These are phyloP conservation scores for Plasmodium gaboni DNA, from an alignment of 169 alveolate genomes.

Conservation along the genomic window DNA sequence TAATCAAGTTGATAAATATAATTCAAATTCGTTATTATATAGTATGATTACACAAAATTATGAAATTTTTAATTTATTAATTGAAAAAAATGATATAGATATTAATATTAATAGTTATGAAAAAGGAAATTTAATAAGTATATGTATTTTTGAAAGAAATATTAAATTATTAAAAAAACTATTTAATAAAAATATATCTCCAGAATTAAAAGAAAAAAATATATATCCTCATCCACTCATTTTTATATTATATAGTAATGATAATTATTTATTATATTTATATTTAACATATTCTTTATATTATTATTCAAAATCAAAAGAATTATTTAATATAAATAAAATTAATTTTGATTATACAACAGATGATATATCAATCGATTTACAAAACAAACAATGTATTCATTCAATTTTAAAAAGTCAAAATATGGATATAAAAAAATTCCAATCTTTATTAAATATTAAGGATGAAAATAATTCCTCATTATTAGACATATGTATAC, in stretches of 20 bases:
- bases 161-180: conserved; percentile 42
- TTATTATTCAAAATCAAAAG: conserved; percentile 44
- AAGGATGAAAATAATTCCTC: conserved; percentile 44
- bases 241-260: conserved; percentile 32
- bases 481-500: conserved; percentile 4
- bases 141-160: conserved; percentile 67
- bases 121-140: conserved; percentile 70
- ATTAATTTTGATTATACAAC: conserved; percentile 27
- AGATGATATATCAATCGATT: conserved; percentile 21
- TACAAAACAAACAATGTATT: conserved; percentile 18
- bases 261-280: conserved; percentile 45
- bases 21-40: conserved; percentile 37
- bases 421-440: conserved; percentile 14
- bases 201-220: conserved; percentile 19
- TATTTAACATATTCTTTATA: conserved; percentile 39
- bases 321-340: conserved; percentile 31
- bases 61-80: conserved; percentile 36
- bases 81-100: conserved; percentile 61
- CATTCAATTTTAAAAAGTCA: conserved; percentile 28
- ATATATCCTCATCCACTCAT: conserved; percentile 65
- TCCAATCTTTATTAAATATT: conserved; percentile 19
- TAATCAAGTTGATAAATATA: conserved; percentile 46
- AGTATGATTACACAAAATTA: conserved; percentile 59
- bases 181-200: conserved; percentile 40
- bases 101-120: conserved; percentile 62